phyloP scores from a whole-genome alignment of 305 asterid genomes.

The Solanum hybrid region DNA sequence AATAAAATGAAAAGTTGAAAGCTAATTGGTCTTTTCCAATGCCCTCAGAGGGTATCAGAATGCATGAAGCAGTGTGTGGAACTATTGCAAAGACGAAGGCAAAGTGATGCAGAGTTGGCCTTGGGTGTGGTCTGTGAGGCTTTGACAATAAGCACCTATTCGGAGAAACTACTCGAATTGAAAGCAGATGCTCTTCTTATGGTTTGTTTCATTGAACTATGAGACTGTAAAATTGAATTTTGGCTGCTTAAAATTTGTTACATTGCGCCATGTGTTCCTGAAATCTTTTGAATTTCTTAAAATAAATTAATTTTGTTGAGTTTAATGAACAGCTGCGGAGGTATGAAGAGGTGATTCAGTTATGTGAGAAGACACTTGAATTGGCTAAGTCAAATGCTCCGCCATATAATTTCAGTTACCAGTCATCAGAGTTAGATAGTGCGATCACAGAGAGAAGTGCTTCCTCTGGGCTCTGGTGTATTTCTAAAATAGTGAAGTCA shows the following conservation, averaged over 20 bases:
- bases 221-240: slow-evolving; percentile 6
- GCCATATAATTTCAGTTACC: slow-evolving; percentile 22
- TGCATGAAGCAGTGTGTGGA: slow-evolving; percentile 55
- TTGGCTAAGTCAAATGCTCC: slow-evolving; percentile 34
- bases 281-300: not conserved
- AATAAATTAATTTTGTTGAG: not conserved
- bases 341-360: slow-evolving; percentile 71
- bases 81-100: slow-evolving; percentile 42
- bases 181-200: slow-evolving; percentile 81
- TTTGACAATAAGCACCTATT: slow-evolving; percentile 60
- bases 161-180: slow-evolving; percentile 64
- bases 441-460: slow-evolving; percentile 38
- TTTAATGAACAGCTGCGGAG: slow-evolving; percentile 60
- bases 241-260: not conserved
- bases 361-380: slow-evolving; percentile 59
- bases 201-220: slow-evolving; percentile 37
- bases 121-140: slow-evolving; percentile 61
- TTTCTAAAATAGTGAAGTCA: slow-evolving; percentile 51
- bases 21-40: slow-evolving; percentile 14
- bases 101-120: slow-evolving; percentile 53
- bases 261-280: not conserved
- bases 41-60: slow-evolving; percentile 63
- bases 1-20: not conserved
- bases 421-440: slow-evolving; percentile 28
- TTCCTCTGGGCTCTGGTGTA: slow-evolving; percentile 61